phyloP scores from a whole-genome alignment of 108 stramenopile genomes.

The Aurantiochytrium sp. region DNA sequence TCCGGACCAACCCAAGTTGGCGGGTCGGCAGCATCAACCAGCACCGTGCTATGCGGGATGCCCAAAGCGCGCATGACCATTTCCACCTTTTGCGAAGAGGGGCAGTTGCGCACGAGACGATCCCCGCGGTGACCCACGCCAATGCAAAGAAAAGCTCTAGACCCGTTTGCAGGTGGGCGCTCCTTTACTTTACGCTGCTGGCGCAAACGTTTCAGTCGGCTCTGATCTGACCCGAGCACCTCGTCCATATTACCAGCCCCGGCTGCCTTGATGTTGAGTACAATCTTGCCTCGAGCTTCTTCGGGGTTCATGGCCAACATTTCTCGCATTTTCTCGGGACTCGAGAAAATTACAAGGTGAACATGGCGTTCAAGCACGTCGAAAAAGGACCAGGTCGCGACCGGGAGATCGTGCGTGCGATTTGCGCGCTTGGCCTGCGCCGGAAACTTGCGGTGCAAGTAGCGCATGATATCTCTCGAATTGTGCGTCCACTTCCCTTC shows the following conservation, averaged over 20 bases:
- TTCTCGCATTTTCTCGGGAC: not conserved
- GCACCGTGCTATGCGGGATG: not conserved
- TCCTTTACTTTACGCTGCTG: not conserved
- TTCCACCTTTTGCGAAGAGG: not conserved
- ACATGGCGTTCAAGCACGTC: not conserved
- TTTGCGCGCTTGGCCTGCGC: not conserved
- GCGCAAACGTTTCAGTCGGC: not conserved
- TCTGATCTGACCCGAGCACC: too few species aligned
- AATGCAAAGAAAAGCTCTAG: not conserved
- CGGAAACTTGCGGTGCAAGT: not conserved
- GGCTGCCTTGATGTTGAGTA: not conserved
- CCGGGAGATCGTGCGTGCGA: not conserved
- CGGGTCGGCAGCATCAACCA: not conserved
- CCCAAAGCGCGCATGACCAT: not conserved
- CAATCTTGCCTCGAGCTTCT: not conserved
- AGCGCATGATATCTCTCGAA: not conserved
- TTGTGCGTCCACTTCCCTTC: not conserved
- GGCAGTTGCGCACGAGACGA: not conserved
- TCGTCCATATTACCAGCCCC: not conserved
- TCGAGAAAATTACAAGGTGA: not conserved
- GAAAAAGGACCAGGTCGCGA: not conserved
- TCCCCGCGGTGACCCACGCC: not conserved
- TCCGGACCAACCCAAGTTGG: not conserved
- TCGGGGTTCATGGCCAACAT: not conserved
- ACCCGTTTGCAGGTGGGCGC: not conserved